phyloP scores from a whole-genome alignment of 768 basidiomycete genomes.

The Phlebiopsis flavidoalba region DNA sequence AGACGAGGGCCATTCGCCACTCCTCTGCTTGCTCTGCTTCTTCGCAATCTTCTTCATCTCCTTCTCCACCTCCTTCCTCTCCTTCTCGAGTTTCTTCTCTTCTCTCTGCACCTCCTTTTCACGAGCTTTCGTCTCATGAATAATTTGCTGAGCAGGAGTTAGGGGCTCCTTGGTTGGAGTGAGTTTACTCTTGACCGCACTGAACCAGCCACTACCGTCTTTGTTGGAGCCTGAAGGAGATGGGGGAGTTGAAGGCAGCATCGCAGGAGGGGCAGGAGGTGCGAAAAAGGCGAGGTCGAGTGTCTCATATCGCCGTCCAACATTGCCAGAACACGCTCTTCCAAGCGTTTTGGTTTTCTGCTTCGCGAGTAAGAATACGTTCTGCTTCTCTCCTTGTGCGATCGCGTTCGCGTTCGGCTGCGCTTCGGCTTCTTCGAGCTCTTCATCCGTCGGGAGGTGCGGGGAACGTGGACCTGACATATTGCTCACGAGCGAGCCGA shows the following conservation, averaged over 20 bases:
- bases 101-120: conserved; percentile 50
- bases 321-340: conserved; percentile 77
- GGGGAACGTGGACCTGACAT: conserved; percentile 29
- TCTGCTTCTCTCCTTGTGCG: conserved; percentile 74
- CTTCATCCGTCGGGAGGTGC: conserved; percentile 59
- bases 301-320: conserved; percentile 39
- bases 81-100: conserved; percentile 33
- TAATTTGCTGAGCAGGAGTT: conserved; percentile 84
- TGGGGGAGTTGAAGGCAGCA: conserved; percentile 36
- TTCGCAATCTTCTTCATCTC: conserved; percentile 25
- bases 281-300: conserved; percentile 17
- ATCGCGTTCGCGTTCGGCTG: conserved; percentile 75
- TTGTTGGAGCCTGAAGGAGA: conserved; percentile 64
- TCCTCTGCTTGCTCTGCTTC: conserved; percentile 18
- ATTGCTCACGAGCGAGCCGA: conserved; percentile 61
- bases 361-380: conserved; percentile 65
- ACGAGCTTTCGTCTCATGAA: conserved; percentile 65
- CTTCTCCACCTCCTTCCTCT: conserved; percentile 38
- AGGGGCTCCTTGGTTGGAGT: conserved; percentile 75
- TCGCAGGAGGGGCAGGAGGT: conserved; percentile 14
- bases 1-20: conserved; percentile 50
- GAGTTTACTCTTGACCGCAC: conserved; percentile 64
- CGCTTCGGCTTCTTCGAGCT: conserved; percentile 81
- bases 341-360: conserved; percentile 52
- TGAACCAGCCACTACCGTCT: conserved; percentile 67